Conservation (phyloP, 768 basidiomycete genomes). For the Termitomyces heimii region DNA sequence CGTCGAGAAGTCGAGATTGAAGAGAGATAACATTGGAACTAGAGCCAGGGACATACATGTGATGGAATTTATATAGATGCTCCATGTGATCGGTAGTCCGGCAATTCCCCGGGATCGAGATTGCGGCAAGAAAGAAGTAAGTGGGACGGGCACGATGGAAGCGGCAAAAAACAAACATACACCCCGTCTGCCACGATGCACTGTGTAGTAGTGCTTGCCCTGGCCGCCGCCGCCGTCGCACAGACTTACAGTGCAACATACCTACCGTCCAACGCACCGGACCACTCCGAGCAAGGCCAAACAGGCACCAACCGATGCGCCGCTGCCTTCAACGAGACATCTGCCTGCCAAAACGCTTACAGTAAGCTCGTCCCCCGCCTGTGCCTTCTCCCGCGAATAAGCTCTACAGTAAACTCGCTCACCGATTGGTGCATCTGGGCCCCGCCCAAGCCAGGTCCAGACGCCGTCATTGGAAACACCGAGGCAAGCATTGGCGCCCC, state of each 20-base stretch:
- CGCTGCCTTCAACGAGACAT: constrained; percentile 43
- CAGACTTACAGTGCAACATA: constrained; percentile 39
- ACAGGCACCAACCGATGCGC: constrained; percentile 64
- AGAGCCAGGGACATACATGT: no score
- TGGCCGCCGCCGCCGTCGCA: background rate
- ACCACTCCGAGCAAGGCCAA: constrained; percentile 51
- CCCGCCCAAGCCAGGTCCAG: constrained; percentile 41
- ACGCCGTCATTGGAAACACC: constrained; percentile 51
- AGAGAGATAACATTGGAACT: constrained; percentile 7
- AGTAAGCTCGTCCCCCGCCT: constrained; percentile 22
- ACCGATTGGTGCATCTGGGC: constrained; percentile 43
- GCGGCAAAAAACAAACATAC: background rate
- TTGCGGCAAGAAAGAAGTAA: no score
- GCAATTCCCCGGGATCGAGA: background rate
- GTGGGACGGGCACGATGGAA: background rate
- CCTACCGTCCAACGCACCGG: constrained; percentile 41
- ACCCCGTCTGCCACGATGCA: background rate
- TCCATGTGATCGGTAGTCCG: background rate
- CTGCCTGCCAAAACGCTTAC: constrained; percentile 63
- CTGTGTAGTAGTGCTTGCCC: background rate
- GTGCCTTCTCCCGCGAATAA: background rate
- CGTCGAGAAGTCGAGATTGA: constrained; percentile 4
- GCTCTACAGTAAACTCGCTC: constrained; percentile 46
- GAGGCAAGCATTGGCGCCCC: constrained; percentile 38
- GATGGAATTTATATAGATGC: background rate